phyloP scores from a whole-genome alignment of 768 basidiomycete genomes.

The Suillus subluteus region DNA sequence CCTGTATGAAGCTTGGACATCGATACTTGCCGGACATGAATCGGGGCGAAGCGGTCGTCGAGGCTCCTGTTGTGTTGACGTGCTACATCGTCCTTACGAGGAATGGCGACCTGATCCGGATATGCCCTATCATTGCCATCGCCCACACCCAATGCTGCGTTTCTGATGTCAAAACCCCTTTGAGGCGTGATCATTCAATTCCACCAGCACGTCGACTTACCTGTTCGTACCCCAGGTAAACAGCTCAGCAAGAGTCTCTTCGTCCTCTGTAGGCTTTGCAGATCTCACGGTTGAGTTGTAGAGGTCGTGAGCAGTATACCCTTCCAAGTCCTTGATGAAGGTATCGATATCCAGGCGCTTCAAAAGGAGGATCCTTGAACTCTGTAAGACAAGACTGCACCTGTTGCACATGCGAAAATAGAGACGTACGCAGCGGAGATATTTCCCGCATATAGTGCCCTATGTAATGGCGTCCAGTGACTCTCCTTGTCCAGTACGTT shows the following conservation, averaged over 20 bases:
- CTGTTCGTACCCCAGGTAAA: constrained; percentile 89
- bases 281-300: constrained; percentile 88
- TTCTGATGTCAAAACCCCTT: constrained; percentile 46
- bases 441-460: constrained; percentile 83
- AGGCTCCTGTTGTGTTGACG: constrained; percentile 28
- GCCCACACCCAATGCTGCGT: constrained; percentile 85
- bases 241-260: constrained; percentile 53
- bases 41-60: constrained; percentile 59
- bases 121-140: constrained; percentile 76
- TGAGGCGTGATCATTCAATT: background rate
- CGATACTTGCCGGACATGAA: constrained; percentile 63
- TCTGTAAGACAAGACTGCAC: constrained; percentile 13
- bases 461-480: constrained; percentile 90
- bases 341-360: constrained; percentile 75
- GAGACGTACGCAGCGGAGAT: constrained; percentile 63
- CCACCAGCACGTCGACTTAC: constrained; percentile 35
- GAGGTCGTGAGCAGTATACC: constrained; percentile 89
- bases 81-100: constrained; percentile 20
- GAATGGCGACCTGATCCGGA: constrained; percentile 75
- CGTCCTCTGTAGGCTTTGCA: constrained; percentile 57
- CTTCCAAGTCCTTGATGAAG: constrained; percentile 80
- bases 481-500: constrained; percentile 84
- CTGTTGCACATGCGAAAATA: background rate
- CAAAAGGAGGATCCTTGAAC: constrained; percentile 69
- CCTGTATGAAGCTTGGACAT: constrained; percentile 95